These are phyloP conservation scores for Penicillium olsonii DNA, from an alignment of 2,329 filamentous ascomycete species.

Conservation along the genomic window DNA sequence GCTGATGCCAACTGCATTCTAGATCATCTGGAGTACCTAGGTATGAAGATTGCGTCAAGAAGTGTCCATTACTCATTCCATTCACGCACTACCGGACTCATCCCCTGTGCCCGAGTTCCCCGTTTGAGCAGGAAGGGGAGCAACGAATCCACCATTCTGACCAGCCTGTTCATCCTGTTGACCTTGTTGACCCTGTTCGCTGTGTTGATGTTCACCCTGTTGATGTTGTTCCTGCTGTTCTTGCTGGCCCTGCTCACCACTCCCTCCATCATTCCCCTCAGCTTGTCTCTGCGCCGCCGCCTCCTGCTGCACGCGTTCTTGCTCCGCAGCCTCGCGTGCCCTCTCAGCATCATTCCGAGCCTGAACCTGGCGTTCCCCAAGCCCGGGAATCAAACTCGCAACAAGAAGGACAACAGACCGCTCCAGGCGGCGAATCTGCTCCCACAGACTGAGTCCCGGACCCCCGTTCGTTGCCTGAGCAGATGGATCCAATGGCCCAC, in stretches of 20 bases:
- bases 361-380: slow-evolving; percentile 62
- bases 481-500: slow-evolving; percentile 25
- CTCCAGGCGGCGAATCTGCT: slow-evolving; percentile 50
- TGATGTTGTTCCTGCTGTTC: too few relatives aligned
- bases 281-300: neutral
- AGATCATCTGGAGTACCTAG: too few relatives aligned
- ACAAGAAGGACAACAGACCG: slow-evolving; percentile 63
- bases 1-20: too few relatives aligned
- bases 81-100: too few relatives aligned
- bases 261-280: neutral
- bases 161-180: too few relatives aligned
- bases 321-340: slow-evolving; percentile 22
- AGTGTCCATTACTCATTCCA: too few relatives aligned
- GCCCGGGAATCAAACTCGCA: slow-evolving; percentile 62
- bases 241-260: neutral
- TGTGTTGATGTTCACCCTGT: too few relatives aligned
- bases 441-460: slow-evolving; percentile 15
- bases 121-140: too few relatives aligned
- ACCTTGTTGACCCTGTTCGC: too few relatives aligned
- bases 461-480: neutral
- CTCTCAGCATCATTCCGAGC: slow-evolving; percentile 55
- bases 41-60: too few relatives aligned
- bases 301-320: slow-evolving; percentile 8
- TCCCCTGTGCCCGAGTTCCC: too few relatives aligned
- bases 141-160: too few relatives aligned